Evolutionary conservation across 345 rosid species (phyloP), one percentile per base, ranked within the genome.

Genomic region (Fremontodendron californicum): DNA sequence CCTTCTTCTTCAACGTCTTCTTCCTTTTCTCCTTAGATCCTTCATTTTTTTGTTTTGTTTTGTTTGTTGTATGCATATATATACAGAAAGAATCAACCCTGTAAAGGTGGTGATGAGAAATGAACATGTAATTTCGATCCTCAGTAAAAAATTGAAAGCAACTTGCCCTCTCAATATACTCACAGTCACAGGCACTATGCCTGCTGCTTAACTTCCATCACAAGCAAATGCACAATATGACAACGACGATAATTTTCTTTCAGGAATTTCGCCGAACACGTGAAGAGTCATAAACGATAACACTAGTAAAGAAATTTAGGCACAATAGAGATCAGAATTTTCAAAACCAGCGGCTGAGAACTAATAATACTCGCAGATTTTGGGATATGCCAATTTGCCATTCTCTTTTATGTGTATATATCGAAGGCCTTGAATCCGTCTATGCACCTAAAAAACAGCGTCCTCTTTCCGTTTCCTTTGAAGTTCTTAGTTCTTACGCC

Each of bases 1-100:
- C 76, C 83, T 23, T 78, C 84, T 39, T 80, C 84, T n/a, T 78
- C 85, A 27, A 73, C 81, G 25, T 79, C 87, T 16, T 82, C 88
- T 43, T 77, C 86, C 0, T 77, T 80, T 69, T 86, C 89, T 42
- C 65, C 86, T 66, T 63, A 71, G 45, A 35, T 25, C 61, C 27
- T 37, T 72, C 21, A 65, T 60, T 66, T 72, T 84, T 16, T 48
- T 66, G 48, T 61, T 66, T 46, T 52, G 5, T 65, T 33, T 75
- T 13, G 19, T 67, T 12, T 65, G 57, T 65, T 80, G 18, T n/a
- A n/a, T 86, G 84, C 79, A 86, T 3, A 81, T 77, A 82, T 25
- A 55, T 35, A 78, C 78, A 70, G 29, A 68, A 42, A 75, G 18
- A 74, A 68, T 65, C 77, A 42, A 67, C 71, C 78, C 58, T 71